Evolutionary conservation across 1,284 basidiomycete genomes (phyloP), one percentile per base, ranked within the genome.

Genomic region (Pseudozyma tsukubaensis): DNA sequence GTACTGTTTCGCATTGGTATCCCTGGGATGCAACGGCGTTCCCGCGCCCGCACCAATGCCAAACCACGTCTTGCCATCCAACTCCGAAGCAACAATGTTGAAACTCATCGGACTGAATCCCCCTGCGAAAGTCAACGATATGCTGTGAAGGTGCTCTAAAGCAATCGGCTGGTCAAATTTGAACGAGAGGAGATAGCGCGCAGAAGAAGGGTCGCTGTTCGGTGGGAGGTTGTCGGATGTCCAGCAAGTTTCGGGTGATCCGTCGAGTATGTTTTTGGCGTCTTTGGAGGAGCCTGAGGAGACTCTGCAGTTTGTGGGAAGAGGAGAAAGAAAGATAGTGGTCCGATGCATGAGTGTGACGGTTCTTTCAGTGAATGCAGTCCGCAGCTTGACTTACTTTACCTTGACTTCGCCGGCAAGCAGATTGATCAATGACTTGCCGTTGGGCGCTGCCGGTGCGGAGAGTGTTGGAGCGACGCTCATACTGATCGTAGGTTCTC

Each of bases 231-330:
- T 64, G 39, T 71, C 75, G 7, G 67, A 70, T 19, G 66, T 71
- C 75, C 75, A 77, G 47, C 71, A 74, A 14, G 75, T 71, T 58
- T 77, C 75, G 19, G 53, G 9, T 4, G 59, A 62, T 5, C 58
- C 75, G 49, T 67, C 62, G 36, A 77, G 71, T 32, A 77, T 55
- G 47, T 49, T 63, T 42, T 68, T 73, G n/a, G 45, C 71, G 24
- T 67, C 63, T 42, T 74, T 77, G 2, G 66, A 66, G 12, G 66
- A 21, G 10, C 75, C 75, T 13, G 71, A 74, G 13, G 71, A 74
- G 8, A 66, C 71, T 48, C 66, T 72, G 49, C n/a, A 13, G 43
- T 18, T 0, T 40, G 9, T 3, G 10, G 36, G 16, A 6, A 35
- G 9, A 12, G 8, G 35, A 47, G 12, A 6, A 34, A 12, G 21